Conservation (phyloP, 345 rosid genomes). For the Arabidopsis arenosa region DNA sequence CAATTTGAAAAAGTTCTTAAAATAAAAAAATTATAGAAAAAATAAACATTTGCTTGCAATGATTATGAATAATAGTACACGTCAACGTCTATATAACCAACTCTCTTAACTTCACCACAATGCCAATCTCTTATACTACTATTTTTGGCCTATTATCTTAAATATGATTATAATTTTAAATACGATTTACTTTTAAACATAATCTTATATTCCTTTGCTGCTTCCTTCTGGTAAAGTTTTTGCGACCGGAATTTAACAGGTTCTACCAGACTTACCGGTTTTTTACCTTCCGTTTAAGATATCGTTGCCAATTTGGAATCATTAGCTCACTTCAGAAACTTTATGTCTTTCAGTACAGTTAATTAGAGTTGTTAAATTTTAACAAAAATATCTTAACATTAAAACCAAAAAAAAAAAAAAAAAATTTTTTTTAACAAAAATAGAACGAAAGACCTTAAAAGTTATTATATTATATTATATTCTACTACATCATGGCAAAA, state of each 20-base stretch:
- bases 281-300: conserved; percentile 15
- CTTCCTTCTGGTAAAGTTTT: conserved; percentile 1
- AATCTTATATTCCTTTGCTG: background rate
- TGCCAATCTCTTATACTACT: conserved; percentile 16
- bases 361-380: conserved; percentile 16
- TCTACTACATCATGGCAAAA: background rate
- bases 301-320: conserved; percentile 20
- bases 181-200: background rate
- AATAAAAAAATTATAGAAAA: background rate
- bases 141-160: background rate
- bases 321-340: conserved; percentile 1
- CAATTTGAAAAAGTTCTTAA: background rate
- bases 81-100: conserved; percentile 33
- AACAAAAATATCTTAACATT: too few relatives aligned
- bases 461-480: background rate
- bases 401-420: too few relatives aligned
- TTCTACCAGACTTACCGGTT: conserved; percentile 9
- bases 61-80: conserved; percentile 24
- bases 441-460: background rate
- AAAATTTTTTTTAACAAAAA: background rate
- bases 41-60: background rate
- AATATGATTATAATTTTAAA: background rate
- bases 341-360: background rate
- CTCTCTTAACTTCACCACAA: conserved; percentile 10
- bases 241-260: background rate